Evolutionary conservation across 257 asterid genomes (phyloP).

Genomic region (Solanum acaule): DNA sequence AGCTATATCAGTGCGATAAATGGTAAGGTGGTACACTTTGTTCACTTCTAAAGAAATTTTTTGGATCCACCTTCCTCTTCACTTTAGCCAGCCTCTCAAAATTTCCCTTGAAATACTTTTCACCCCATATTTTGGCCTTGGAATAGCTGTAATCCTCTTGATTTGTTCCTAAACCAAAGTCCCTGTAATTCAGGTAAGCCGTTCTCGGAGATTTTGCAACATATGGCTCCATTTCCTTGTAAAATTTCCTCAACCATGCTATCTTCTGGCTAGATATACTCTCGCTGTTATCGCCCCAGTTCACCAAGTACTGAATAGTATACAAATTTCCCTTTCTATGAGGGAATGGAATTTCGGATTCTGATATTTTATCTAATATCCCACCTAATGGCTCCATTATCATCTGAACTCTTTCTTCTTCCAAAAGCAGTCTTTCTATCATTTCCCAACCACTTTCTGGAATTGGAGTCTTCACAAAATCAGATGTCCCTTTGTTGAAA

Average conservation of each 20-base stretch:
- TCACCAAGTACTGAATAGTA: not conserved
- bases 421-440: not conserved
- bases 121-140: not conserved
- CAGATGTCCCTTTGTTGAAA: not conserved
- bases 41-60: not conserved
- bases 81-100: not conserved
- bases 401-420: not conserved
- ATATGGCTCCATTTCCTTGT: not conserved
- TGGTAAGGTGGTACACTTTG: not conserved
- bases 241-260: not conserved
- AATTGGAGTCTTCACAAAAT: not conserved
- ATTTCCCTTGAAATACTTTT: not conserved
- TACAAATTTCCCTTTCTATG: not conserved
- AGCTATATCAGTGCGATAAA: not conserved
- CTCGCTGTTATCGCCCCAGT: not conserved
- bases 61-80: not conserved
- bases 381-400: not conserved
- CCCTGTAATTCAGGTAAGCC: not conserved
- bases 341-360: not conserved
- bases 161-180: not conserved
- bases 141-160: not conserved
- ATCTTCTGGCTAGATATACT: not conserved
- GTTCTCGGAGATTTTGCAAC: not conserved
- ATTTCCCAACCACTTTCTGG: not conserved
- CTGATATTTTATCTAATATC: not conserved